Conservation (phyloP, 2,329 filamentous ascomycete genomes). For the Hymenoscyphus linearis region DNA sequence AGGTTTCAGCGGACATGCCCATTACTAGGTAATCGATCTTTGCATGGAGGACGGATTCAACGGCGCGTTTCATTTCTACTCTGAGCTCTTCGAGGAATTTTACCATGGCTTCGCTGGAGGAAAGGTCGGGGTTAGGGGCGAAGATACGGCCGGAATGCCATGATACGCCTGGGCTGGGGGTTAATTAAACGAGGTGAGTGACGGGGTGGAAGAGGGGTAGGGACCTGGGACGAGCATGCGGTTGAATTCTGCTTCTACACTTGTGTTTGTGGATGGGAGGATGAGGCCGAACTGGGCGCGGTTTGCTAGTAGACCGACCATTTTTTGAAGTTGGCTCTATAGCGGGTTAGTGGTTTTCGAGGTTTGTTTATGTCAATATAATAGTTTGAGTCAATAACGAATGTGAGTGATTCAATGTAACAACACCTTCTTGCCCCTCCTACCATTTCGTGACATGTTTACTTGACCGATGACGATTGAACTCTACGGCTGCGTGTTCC, state of each 20-base stretch:
- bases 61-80: slow-evolving; percentile 28
- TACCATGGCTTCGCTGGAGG: slow-evolving; percentile 28
- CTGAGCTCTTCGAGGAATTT: slow-evolving; percentile 30
- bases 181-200: neutral
- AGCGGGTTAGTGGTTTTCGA: neutral
- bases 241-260: slow-evolving; percentile 33
- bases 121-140: slow-evolving; percentile 29
- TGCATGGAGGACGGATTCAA: slow-evolving; percentile 27
- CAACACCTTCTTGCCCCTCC: neutral
- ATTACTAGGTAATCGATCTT: slow-evolving; percentile 32
- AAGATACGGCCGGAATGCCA: slow-evolving; percentile 33
- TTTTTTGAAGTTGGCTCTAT: neutral
- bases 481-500: neutral
- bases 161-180: slow-evolving; percentile 23
- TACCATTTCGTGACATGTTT: neutral
- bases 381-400: neutral
- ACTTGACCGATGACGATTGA: neutral
- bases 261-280: slow-evolving; percentile 33
- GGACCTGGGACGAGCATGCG: slow-evolving; percentile 29
- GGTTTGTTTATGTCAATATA: neutral
- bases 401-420: neutral
- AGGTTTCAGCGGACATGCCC: slow-evolving; percentile 33
- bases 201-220: neutral
- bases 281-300: slow-evolving; percentile 32
- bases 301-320: slow-evolving; percentile 21